A percentile compares a stretch with the other conserved stretches of the same genome.
These are phyloP conservation scores for Peniophora sp. DNA, from an alignment of 1,284 basidiomycete genomes.

Conservation along the genomic window DNA sequence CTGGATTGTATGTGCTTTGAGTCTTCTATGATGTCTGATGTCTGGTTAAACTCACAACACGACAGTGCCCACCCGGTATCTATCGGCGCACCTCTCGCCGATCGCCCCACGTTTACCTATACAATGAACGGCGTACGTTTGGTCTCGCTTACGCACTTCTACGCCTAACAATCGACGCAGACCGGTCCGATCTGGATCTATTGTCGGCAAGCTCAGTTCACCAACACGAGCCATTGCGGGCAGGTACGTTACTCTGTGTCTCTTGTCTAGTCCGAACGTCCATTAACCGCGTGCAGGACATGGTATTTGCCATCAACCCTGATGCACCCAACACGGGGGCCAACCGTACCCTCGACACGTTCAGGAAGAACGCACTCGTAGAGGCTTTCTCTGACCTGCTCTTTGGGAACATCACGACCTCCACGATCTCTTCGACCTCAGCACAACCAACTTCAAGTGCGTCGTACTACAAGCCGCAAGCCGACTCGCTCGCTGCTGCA, in stretches of 20 bases:
- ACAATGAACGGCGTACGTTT: constrained; percentile 27
- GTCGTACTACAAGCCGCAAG: too few species aligned
- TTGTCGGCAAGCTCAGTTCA: constrained; percentile 30
- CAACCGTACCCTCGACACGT: constrained; percentile 19
- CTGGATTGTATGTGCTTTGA: constrained; percentile 45
- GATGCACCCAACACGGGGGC: constrained; percentile 33
- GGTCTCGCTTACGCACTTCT: neutral
- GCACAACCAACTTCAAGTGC: too few species aligned
- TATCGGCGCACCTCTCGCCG: constrained; percentile 33
- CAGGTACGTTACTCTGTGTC: neutral
- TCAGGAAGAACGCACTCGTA: neutral
- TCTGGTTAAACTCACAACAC: constrained; percentile 46
- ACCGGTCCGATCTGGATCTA: constrained; percentile 36
- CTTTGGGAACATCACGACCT: too few species aligned
- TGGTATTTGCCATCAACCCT: constrained; percentile 62
- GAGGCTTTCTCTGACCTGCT: neutral
- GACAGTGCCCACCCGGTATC: constrained; percentile 43
- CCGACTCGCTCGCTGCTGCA: neutral
- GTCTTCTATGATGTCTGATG: constrained; percentile 34
- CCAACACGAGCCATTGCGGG: constrained; percentile 42
- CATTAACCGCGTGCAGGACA: constrained; percentile 25
- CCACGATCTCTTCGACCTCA: too few species aligned
- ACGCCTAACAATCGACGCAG: neutral
- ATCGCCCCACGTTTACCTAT: constrained; percentile 37
- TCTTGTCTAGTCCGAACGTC: too few species aligned